A percentile compares a stretch with the other conserved stretches of the same genome.
Evolutionary conservation across 1,284 basidiomycete species (phyloP).

Genomic region (Termitomyces sp.): DNA sequence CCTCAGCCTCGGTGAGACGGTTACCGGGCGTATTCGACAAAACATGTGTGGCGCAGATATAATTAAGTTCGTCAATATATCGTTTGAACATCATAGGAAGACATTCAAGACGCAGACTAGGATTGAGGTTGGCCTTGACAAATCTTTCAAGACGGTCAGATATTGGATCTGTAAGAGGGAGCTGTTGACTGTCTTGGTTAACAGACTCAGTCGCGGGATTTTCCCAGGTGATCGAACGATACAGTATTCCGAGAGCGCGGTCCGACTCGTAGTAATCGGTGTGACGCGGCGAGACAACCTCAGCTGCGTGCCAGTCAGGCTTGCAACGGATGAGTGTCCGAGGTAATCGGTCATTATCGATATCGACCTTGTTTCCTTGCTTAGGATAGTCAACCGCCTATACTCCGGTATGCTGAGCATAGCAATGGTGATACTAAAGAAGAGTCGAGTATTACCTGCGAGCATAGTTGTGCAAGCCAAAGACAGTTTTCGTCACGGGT

Average conservation of each 20-base stretch:
- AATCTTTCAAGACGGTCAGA: conserved; percentile 36
- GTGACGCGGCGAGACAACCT: conserved; percentile 49
- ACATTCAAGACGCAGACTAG: conserved; percentile 27
- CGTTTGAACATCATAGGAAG: conserved; percentile 38
- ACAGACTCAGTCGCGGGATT: conserved; percentile 28
- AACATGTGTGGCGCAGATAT: conserved; percentile 66
- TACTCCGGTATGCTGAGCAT: not conserved
- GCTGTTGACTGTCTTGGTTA: conserved; percentile 6
- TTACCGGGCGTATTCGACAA: conserved; percentile 52
- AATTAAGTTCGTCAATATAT: conserved; percentile 61
- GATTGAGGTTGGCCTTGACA: conserved; percentile 34
- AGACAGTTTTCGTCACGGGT: conserved; percentile 61
- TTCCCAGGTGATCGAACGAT: conserved; percentile 51
- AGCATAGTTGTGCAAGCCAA: conserved; percentile 61
- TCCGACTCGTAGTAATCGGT: conserved; percentile 68
- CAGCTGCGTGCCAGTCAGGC: conserved; percentile 73
- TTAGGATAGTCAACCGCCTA: conserved; percentile 58
- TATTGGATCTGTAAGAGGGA: conserved; percentile 42
- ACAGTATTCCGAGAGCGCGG: conserved; percentile 64
- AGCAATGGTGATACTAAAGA: not conserved
- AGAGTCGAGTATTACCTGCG: conserved; percentile 29
- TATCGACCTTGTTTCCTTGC: conserved; percentile 62
- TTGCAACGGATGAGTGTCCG: conserved; percentile 54
- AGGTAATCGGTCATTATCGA: conserved; percentile 38
- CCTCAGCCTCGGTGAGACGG: conserved; percentile 63